Conservation (phyloP, 805 yeast genomes). For the Lipomyces starkeyi region DNA sequence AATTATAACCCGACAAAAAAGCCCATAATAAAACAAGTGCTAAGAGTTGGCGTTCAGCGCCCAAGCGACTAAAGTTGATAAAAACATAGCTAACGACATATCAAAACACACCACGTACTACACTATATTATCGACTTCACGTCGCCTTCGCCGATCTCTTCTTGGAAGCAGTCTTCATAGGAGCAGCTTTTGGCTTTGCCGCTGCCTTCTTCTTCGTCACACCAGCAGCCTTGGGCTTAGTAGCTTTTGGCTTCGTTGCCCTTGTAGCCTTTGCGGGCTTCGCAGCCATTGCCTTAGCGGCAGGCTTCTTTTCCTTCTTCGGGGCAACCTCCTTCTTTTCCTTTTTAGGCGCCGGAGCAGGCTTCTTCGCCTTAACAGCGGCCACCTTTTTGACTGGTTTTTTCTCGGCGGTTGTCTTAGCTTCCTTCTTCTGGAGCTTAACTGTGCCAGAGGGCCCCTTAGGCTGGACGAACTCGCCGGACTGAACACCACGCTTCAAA, state of each 20-base stretch:
- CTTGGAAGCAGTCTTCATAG: conserved; percentile 41
- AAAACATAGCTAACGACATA: conserved; percentile 9
- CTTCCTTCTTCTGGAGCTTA: conserved; percentile 60
- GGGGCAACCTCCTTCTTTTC: conserved; percentile 29
- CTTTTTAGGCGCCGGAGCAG: conserved; percentile 39
- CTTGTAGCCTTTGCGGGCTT: conserved; percentile 22
- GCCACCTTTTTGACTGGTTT: conserved; percentile 44
- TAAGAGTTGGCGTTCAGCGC: background rate
- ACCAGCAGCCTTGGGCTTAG: conserved; percentile 33
- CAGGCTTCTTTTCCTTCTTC: conserved; percentile 25
- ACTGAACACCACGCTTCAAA: conserved; percentile 76
- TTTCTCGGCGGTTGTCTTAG: conserved; percentile 44
- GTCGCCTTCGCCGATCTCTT: conserved; percentile 28
- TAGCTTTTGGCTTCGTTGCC: conserved; percentile 35
- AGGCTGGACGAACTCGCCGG: conserved; percentile 81
- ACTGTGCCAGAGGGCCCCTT: conserved; percentile 90
- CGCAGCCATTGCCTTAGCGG: conserved; percentile 24
- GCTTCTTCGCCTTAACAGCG: conserved; percentile 41
- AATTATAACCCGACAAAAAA: conserved; percentile 19
- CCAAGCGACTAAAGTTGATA: background rate
- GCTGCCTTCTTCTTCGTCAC: conserved; percentile 38
- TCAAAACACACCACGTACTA: conserved; percentile 26
- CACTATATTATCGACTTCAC: background rate
- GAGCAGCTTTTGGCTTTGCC: conserved; percentile 45
- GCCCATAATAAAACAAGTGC: conserved; percentile 9